Base-by-base conservation (phyloP, 2,329 filamentous ascomycete species). In the Phialophora verrucosa region DNA sequence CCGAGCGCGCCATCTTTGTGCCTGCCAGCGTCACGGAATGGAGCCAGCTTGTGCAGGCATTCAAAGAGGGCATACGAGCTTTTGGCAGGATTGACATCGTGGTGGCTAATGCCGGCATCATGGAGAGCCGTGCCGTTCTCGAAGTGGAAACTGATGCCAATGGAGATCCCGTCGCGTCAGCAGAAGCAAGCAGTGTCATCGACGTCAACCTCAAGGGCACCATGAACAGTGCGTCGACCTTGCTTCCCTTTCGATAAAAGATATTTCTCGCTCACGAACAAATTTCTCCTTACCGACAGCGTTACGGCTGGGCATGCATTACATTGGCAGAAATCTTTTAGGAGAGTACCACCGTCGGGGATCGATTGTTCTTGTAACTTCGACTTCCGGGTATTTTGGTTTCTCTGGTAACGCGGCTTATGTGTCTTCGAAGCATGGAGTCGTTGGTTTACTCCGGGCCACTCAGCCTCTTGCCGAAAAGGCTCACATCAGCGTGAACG, bases 31-130 rank as follows among this genome's bases (percentile, higher is more conserved):
- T 81, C 32, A 67, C 74, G 0, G 62, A 77, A 44, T 81, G 79
- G 78, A 61, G 62, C 0, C 69, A 78, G n/a, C 75, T 81, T 74
- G 71, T 71, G 25, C 27, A 63, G 2, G 66, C 78, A 3, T 81
- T 81, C 65, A 72, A 75, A 44, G 50, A 63, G 2, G 74, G 76
- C 1, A 73, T 75, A 17, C 64, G 73, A 20, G 65, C 38, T 4
- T 81, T 81, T 58, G 81, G 82, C 17, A 82, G 82, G 14, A 83
- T 90, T 68, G 87, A 90, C 75, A 79, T 83, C n/a, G 87, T 90
- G 2, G 86, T 90, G 49, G 87, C 88, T 66, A 90, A 89, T 73
- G 89, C 88, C 0, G 89, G 89, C 54, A 84, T 90, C 70, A 79
- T 49, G 44, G 56, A 76, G 78, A 3, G 63, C 73, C 3, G 67